Percentiles rank a stretch among this genome's conserved stretches.
Conservation (phyloP, 495 filamentous ascomycete species). For the Pyronema domesticum region DNA sequence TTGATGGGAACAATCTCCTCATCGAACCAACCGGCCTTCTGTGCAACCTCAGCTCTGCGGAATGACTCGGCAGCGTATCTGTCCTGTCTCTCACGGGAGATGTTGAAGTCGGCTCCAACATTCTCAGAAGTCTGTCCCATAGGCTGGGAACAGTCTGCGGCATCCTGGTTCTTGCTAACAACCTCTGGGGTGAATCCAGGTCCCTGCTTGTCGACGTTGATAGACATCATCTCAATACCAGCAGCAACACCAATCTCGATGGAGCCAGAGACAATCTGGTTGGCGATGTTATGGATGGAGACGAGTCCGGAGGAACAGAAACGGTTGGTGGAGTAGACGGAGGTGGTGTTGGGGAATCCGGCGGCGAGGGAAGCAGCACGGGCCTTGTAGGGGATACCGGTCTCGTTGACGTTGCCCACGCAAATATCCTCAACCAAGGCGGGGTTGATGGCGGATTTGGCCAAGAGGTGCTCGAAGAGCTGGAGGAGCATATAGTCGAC, state of each 20-base stretch:
- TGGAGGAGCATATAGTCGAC: conserved; percentile 58
- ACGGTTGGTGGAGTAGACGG: conserved; percentile 67
- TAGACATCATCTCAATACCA: conserved; percentile 76
- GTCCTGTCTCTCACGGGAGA: conserved; percentile 65
- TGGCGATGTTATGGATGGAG: conserved; percentile 83
- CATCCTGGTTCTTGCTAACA: conserved; percentile 51
- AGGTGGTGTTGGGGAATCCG: conserved; percentile 80
- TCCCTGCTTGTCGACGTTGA: conserved; percentile 45
- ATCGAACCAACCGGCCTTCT: conserved; percentile 84
- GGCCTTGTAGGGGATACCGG: conserved; percentile 73
- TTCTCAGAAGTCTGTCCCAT: conserved; percentile 99
- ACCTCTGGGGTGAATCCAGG: conserved; percentile 64
- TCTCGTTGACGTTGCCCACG: conserved; percentile 78
- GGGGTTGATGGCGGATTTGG: conserved; percentile 62
- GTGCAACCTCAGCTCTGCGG: conserved; percentile 67
- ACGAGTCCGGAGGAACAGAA: conserved; percentile 96
- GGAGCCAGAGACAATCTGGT: conserved; percentile 59
- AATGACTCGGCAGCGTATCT: conserved; percentile 72
- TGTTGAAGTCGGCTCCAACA: conserved; percentile 76
- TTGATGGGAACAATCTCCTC: conserved; percentile 87
- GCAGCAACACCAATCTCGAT: conserved; percentile 80
- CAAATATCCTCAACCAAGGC: conserved; percentile 78
- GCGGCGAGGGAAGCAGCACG: conserved; percentile 78
- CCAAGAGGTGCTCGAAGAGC: conserved; percentile 43
- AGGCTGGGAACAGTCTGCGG: conserved; percentile 70